A percentile compares a stretch with the other conserved stretches of the same genome.
These are phyloP conservation scores for Chamaenerion angustifolium DNA, from an alignment of 345 rosid species.

Conservation along the genomic window DNA sequence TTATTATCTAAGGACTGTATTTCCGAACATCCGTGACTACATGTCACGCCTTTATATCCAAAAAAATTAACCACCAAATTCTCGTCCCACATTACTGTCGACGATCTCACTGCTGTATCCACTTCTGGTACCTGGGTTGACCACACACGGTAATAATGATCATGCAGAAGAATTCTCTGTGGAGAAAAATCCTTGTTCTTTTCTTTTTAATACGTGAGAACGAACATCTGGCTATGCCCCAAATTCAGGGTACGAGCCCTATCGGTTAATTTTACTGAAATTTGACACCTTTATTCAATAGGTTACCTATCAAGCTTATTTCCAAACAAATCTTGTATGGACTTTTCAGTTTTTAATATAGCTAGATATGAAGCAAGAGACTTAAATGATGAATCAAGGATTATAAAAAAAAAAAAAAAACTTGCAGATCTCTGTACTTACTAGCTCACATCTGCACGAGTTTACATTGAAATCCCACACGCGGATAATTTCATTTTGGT, in stretches of 20 bases:
- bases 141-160: not conserved
- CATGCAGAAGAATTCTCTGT: not conserved
- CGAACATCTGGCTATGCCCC: too few species aligned
- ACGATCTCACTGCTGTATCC: slow-evolving; percentile 80
- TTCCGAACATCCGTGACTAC: too few species aligned
- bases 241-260: too few species aligned
- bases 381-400: not conserved
- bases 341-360: too few species aligned
- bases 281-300: too few species aligned
- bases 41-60: too few species aligned
- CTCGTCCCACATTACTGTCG: slow-evolving; percentile 94
- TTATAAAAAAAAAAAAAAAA: not conserved
- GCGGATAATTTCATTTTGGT: slow-evolving; percentile 88
- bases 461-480: slow-evolving; percentile 97
- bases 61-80: slow-evolving; percentile 91
- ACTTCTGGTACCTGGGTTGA: slow-evolving; percentile 68
- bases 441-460: slow-evolving; percentile 94
- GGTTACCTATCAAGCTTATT: too few species aligned
- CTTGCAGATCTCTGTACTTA: slow-evolving; percentile 13
- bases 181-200: not conserved
- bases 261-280: too few species aligned
- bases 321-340: too few species aligned
- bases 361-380: not conserved
- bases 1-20: too few species aligned
- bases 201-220: too few species aligned